Evolutionary conservation across 352 stramenopile genomes (phyloP).

Genomic region (Globisporangium solare): DNA sequence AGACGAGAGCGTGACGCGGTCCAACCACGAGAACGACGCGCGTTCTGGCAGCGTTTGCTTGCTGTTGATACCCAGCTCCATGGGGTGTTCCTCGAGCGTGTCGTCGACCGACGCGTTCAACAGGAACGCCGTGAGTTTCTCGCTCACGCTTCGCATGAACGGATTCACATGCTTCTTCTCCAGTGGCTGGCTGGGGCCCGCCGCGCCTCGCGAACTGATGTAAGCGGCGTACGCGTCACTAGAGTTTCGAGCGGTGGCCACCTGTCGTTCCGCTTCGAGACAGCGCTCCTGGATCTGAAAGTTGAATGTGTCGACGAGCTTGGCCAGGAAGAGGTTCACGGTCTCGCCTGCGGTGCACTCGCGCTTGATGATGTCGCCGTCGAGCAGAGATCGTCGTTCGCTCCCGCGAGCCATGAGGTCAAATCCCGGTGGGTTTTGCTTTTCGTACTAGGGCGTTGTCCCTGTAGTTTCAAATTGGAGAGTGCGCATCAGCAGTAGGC

Average conservation of each 20-base stretch:
- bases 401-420: slow-evolving; percentile 16
- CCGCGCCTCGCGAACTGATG: neutral
- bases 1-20: neutral
- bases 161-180: neutral
- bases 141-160: slow-evolving; percentile 14
- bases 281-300: slow-evolving; percentile 28
- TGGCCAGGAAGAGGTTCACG: slow-evolving; percentile 32
- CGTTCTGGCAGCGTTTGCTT: neutral
- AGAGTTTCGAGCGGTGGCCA: too few relatives aligned
- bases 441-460: neutral
- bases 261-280: neutral
- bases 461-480: slow-evolving; percentile 1
- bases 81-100: slow-evolving; percentile 10
- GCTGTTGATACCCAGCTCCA: slow-evolving; percentile 24
- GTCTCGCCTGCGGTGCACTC: slow-evolving; percentile 13
- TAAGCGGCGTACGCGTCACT: neutral
- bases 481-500: neutral
- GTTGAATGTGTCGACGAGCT: slow-evolving; percentile 30
- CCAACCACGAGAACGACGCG: slow-evolving; percentile 9
- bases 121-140: slow-evolving; percentile 22
- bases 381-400: slow-evolving; percentile 32
- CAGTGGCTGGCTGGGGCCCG: neutral
- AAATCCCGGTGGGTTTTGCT: neutral
- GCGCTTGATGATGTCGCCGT: slow-evolving; percentile 24
- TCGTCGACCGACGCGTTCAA: slow-evolving; percentile 19